These are phyloP conservation scores for Amanita inopinata DNA, from an alignment of 768 basidiomycete genomes.

Conservation along the genomic window DNA sequence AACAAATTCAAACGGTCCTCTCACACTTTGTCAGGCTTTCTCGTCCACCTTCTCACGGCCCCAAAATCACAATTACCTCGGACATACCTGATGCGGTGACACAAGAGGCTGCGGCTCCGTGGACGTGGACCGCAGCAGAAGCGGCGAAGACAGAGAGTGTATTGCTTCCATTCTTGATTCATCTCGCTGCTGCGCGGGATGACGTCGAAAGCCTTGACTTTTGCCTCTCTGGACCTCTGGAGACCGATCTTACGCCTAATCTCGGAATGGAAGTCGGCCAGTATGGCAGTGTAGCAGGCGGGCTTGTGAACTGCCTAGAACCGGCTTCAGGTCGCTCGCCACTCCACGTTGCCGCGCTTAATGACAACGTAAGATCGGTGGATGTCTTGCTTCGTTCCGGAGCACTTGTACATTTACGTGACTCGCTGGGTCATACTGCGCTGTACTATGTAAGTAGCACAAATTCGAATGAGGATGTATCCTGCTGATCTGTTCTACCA, in stretches of 20 bases:
- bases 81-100: constrained; percentile 28
- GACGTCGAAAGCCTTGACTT: constrained; percentile 54
- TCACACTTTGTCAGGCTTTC: constrained; percentile 61
- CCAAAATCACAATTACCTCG: constrained; percentile 27
- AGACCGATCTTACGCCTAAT: constrained; percentile 16
- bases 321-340: constrained; percentile 64
- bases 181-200: constrained; percentile 66
- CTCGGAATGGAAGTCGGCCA: constrained; percentile 20
- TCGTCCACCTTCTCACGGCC: constrained; percentile 24
- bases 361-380: constrained; percentile 41
- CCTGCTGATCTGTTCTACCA: constrained; percentile 18
- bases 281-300: constrained; percentile 42
- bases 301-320: constrained; percentile 67
- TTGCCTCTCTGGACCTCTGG: constrained; percentile 36
- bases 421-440: constrained; percentile 72
- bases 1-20: constrained; percentile 55
- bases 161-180: constrained; percentile 68
- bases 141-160: constrained; percentile 59
- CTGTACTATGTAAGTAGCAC: constrained; percentile 60
- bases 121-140: constrained; percentile 75
- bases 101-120: constrained; percentile 48
- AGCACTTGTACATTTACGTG: constrained; percentile 75
- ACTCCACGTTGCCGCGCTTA: constrained; percentile 69
- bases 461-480: background rate
- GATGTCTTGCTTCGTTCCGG: constrained; percentile 56